phyloP scores from a whole-genome alignment of 225 moss, liverwort and hornwort genomes.

The Polytrichum formosum region DNA sequence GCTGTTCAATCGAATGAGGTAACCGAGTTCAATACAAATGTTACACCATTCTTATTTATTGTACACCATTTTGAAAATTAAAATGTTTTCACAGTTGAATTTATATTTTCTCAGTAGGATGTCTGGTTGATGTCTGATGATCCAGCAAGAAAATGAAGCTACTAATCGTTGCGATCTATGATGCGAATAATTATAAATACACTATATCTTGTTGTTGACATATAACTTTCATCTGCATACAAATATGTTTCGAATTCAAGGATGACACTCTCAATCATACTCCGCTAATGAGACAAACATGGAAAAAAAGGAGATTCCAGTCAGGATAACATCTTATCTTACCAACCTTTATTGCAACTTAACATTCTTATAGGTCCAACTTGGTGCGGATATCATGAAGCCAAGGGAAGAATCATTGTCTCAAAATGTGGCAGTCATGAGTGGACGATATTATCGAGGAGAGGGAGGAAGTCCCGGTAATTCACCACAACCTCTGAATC shows the following conservation, averaged over 20 bases:
- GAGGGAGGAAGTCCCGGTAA: slow-evolving; percentile 38
- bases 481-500: slow-evolving; percentile 2
- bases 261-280: not conserved
- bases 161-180: not conserved
- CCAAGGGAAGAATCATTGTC: slow-evolving; percentile 51
- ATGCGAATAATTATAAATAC: not conserved
- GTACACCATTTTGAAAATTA: not conserved
- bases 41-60: too few relatives aligned
- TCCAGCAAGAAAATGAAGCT: too few relatives aligned
- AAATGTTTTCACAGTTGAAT: not conserved
- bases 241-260: not conserved
- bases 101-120: not conserved
- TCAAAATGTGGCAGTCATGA: slow-evolving; percentile 42
- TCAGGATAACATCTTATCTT: not conserved
- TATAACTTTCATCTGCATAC: not conserved
- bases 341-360: not conserved
- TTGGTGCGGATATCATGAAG: slow-evolving; percentile 31
- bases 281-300: not conserved
- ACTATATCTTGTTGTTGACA: not conserved
- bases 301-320: not conserved
- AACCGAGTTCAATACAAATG: not conserved
- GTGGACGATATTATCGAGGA: slow-evolving; percentile 35
- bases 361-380: slow-evolving; percentile 24
- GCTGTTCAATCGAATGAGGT: slow-evolving; percentile 62
- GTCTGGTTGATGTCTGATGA: too few relatives aligned